Evolutionary conservation across 345 rosid species (phyloP).

Genomic region (Acer campestre): DNA sequence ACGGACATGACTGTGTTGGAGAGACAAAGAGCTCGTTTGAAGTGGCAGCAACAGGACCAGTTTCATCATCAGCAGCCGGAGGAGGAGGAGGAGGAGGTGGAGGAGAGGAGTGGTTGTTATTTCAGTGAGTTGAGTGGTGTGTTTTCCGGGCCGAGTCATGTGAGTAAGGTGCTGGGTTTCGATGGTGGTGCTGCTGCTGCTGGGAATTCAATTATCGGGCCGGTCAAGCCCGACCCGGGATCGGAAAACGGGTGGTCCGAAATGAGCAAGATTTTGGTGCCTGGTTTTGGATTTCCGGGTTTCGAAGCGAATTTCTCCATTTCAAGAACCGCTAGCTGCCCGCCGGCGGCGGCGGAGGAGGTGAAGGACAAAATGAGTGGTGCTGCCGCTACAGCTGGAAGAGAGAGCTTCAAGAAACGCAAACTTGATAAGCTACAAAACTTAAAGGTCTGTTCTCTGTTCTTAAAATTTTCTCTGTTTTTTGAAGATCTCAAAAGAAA

Average conservation of each 20-base stretch:
- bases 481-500: background rate
- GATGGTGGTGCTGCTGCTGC: constrained; percentile 25
- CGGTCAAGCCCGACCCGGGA: constrained; percentile 52
- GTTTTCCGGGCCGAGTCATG: constrained; percentile 23
- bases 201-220: constrained; percentile 26
- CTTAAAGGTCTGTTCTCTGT: constrained; percentile 30
- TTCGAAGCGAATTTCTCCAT: constrained; percentile 34
- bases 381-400: constrained; percentile 31
- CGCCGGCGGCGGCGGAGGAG: constrained; percentile 28
- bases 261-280: constrained; percentile 26
- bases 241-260: constrained; percentile 43
- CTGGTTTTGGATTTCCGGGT: constrained; percentile 20
- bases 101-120: constrained; percentile 17
- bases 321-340: constrained; percentile 53
- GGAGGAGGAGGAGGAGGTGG: constrained; percentile 3
- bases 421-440: constrained; percentile 44
- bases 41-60: constrained; percentile 45
- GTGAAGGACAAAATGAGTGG: constrained; percentile 26
- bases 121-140: constrained; percentile 42
- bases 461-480: background rate
- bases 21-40: constrained; percentile 51
- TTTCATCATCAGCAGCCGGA: constrained; percentile 29
- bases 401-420: constrained; percentile 67
- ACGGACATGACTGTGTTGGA: constrained; percentile 67
- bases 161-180: constrained; percentile 28